phyloP scores from a whole-genome alignment of 1,284 basidiomycete species.

The Malassezia japonica region DNA sequence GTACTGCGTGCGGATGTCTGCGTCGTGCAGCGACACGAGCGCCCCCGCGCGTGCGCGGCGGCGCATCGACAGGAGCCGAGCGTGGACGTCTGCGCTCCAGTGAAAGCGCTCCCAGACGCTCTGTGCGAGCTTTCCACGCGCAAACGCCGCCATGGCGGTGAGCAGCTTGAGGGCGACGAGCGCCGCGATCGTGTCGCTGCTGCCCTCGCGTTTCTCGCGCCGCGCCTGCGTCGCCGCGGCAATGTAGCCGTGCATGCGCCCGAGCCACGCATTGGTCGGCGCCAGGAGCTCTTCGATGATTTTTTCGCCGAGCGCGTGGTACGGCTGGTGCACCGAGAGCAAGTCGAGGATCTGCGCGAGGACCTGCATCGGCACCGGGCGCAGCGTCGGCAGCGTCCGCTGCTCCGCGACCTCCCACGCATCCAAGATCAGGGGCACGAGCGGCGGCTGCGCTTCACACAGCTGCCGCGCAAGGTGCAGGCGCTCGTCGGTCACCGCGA shows the following conservation, averaged over 20 bases:
- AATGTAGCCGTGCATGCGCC: slow-evolving; percentile 27
- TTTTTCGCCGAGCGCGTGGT: slow-evolving; percentile 27
- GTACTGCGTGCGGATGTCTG: slow-evolving; percentile 41
- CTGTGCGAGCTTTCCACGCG: slow-evolving; percentile 25
- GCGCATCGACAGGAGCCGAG: slow-evolving; percentile 32
- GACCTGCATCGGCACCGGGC: slow-evolving; percentile 31
- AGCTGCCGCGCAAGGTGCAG: slow-evolving; percentile 8
- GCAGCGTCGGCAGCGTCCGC: slow-evolving; percentile 18
- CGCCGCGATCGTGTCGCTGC: slow-evolving; percentile 18
- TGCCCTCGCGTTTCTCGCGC: slow-evolving; percentile 15
- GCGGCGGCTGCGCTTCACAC: background rate
- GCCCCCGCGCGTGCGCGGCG: background rate
- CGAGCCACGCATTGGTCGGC: slow-evolving; percentile 24
- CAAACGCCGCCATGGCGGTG: slow-evolving; percentile 28
- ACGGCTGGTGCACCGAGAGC: slow-evolving; percentile 35
- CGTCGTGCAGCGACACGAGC: slow-evolving; percentile 22
- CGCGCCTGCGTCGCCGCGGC: slow-evolving; percentile 15
- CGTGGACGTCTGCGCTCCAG: slow-evolving; percentile 30
- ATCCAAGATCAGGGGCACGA: slow-evolving; percentile 15
- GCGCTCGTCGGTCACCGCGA: slow-evolving; percentile 12
- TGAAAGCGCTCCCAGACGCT: slow-evolving; percentile 36
- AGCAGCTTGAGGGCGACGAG: slow-evolving; percentile 29
- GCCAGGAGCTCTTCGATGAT: slow-evolving; percentile 29
- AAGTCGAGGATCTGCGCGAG: slow-evolving; percentile 35
- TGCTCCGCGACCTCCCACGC: slow-evolving; percentile 19